Percentiles rank a stretch among this genome's conserved stretches.
These are phyloP conservation scores for Conoideocrella luteorostrata DNA, from an alignment of 2,329 filamentous ascomycete species.

Conservation along the genomic window DNA sequence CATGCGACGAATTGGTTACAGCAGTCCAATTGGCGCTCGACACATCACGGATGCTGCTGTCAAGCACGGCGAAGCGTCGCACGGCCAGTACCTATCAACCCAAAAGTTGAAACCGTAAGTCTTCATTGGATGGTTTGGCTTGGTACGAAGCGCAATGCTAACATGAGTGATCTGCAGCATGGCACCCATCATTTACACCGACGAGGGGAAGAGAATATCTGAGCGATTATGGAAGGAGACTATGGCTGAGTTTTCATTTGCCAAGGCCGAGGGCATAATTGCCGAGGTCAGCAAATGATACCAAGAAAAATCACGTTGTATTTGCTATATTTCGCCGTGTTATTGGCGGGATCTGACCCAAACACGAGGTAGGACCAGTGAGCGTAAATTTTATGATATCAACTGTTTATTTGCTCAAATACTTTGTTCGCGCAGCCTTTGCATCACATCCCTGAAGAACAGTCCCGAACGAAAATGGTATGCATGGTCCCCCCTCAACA, in stretches of 20 bases:
- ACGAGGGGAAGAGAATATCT: conserved; percentile 5
- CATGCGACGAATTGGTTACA: conserved; percentile 4
- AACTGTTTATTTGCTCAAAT: too few species aligned
- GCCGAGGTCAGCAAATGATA: background rate
- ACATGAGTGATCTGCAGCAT: conserved; percentile 2
- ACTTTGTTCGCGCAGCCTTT: too few species aligned
- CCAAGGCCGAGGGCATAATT: conserved; percentile 6
- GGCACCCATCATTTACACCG: conserved; percentile 10
- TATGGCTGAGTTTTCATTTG: conserved; percentile 13
- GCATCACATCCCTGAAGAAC: too few species aligned
- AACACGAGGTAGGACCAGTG: too few species aligned
- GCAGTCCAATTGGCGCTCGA: conserved; percentile 6
- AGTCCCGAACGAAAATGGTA: too few species aligned
- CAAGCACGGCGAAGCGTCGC: conserved; percentile 1
- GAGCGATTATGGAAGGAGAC: conserved; percentile 14
- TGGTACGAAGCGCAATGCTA: background rate
- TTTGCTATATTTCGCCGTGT: too few species aligned
- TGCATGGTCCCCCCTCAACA: too few species aligned
- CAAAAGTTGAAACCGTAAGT: conserved; percentile 10
- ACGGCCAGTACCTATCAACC: conserved; percentile 8
- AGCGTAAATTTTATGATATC: too few species aligned
- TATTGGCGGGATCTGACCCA: too few species aligned
- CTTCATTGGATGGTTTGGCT: background rate
- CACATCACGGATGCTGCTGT: conserved; percentile 7
- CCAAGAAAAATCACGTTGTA: too few species aligned